These are phyloP conservation scores for Tuber borchii DNA, from an alignment of 495 filamentous ascomycete species.

Conservation along the genomic window DNA sequence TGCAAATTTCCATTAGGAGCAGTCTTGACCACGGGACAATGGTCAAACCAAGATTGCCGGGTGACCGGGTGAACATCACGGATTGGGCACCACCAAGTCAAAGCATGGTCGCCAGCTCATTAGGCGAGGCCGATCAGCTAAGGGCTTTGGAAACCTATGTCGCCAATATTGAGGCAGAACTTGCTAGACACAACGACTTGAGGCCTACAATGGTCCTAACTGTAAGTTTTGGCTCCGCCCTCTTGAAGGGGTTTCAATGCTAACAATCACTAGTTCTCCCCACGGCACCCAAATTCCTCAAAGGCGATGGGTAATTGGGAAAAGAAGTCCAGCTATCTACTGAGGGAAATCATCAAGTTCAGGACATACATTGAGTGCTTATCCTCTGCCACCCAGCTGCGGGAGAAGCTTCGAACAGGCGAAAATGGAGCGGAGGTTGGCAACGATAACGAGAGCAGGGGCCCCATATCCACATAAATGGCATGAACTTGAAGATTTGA, in stretches of 20 bases:
- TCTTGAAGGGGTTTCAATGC: neutral
- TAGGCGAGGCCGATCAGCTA: conserved; percentile 75
- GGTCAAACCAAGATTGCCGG: conserved; percentile 64
- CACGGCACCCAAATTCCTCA: conserved; percentile 68
- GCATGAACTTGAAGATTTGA: conserved; percentile 42
- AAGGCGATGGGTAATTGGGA: conserved; percentile 96
- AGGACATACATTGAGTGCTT: conserved; percentile 86
- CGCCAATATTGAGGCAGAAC: conserved; percentile 74
- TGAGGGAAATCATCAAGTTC: conserved; percentile 96
- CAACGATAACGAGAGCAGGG: conserved; percentile 13
- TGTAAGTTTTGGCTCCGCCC: conserved; percentile 45
- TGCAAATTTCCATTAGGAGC: conserved; percentile 66
- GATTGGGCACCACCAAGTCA: conserved; percentile 94
- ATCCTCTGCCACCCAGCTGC: conserved; percentile 52
- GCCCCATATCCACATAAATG: conserved; percentile 20
- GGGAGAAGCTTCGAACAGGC: conserved; percentile 51
- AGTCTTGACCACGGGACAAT: conserved; percentile 59
- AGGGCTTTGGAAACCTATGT: conserved; percentile 70
- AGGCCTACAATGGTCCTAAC: conserved; percentile 77
- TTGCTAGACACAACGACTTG: conserved; percentile 79
- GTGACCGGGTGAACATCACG: conserved; percentile 74
- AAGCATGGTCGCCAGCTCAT: conserved; percentile 72
- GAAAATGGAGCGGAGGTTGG: conserved; percentile 16
- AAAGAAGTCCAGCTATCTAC: conserved; percentile 79
- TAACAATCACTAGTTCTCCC: conserved; percentile 56